Evolutionary conservation across 176 grass and related monocot genomes (phyloP).

Genomic region (Coix lacrymajobi): DNA sequence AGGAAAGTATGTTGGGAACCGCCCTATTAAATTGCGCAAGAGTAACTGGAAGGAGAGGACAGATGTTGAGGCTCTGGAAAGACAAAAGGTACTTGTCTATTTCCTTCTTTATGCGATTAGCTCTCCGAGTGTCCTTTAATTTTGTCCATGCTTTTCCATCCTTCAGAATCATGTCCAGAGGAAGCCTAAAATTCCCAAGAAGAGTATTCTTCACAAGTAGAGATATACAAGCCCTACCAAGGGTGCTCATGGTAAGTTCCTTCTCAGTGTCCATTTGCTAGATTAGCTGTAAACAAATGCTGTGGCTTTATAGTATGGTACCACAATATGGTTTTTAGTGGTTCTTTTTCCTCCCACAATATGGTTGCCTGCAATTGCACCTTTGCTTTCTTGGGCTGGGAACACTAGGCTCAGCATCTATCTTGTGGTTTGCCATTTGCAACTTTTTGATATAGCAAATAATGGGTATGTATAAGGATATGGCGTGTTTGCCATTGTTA

Average conservation of each 20-base stretch:
- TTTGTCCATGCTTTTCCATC: slow-evolving; percentile 7
- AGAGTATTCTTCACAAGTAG: slow-evolving; percentile 92
- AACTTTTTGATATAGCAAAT: neutral
- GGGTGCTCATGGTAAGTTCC: slow-evolving; percentile 9
- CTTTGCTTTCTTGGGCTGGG: neutral
- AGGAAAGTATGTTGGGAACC: slow-evolving; percentile 98
- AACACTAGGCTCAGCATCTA: neutral
- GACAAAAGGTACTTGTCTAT: slow-evolving; percentile 56
- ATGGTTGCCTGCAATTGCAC: neutral
- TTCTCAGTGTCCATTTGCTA: slow-evolving; percentile 16
- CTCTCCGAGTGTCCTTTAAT: slow-evolving; percentile 9
- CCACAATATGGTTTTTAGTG: neutral
- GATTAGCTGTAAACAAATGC: neutral
- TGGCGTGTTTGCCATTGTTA: neutral
- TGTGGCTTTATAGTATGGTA: neutral
- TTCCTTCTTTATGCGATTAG: neutral
- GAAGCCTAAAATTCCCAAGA: slow-evolving; percentile 90
- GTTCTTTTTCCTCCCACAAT: neutral
- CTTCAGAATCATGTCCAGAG: slow-evolving; percentile 82
- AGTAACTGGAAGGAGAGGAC: slow-evolving; percentile 99
- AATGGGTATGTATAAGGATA: neutral
- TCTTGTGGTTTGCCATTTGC: neutral
- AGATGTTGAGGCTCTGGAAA: slow-evolving; percentile 81
- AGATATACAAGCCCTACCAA: neutral
- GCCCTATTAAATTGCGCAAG: slow-evolving; percentile 96